Evolutionary conservation across 2,329 filamentous ascomycete species (phyloP), one percentile per base, ranked within the genome.

Genomic region (Aspergillus chevalieri): DNA sequence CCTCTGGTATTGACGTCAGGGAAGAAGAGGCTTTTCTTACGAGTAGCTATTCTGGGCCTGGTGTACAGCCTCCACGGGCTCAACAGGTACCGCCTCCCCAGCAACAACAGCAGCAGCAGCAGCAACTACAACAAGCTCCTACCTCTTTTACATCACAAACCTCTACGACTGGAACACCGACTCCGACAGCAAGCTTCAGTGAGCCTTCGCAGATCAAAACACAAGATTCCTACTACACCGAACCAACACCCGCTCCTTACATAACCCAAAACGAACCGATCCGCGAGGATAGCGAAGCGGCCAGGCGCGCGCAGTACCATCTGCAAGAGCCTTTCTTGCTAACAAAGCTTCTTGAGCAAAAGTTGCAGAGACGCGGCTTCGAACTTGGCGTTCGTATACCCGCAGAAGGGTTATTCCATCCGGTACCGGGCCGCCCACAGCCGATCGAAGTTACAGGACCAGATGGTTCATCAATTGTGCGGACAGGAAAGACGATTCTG

Each of bases 1-100:
- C 87, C 15, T 92, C 89, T 14, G 90, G 89, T 45, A 89, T 96
- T 55, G 88, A 95, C 72, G 71, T 95, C 43, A 84, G 86, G 51
- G 89, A 89, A 56, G 91, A 95, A 67, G 89, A 94, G 63, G 87
- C 90, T 59, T 87, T 83, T 57, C 77, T 93, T 67, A 84, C 88
- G 42, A 83, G 63, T 63, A 74, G 63, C 62, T 77, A 63, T 66
- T 73, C 59, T 58, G 69, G 51, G 69, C 74, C 47, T 77, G 62
- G 59, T 49, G 61, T 61, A 46, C 64, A 64, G 49, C 54, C 57
- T 43, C 59, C 59, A 21, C 58, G 67, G 54, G 58, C 52, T 47
- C 48, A 47, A 74, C 82, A 57, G 69, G 77, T 46, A 69, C 77
- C 58, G 17, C 34, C 50, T 10, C 52, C 55, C 6, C 61, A 62